Conservation (phyloP, 2,329 filamentous ascomycete genomes). For the Dendrostoma leiphaemia region DNA sequence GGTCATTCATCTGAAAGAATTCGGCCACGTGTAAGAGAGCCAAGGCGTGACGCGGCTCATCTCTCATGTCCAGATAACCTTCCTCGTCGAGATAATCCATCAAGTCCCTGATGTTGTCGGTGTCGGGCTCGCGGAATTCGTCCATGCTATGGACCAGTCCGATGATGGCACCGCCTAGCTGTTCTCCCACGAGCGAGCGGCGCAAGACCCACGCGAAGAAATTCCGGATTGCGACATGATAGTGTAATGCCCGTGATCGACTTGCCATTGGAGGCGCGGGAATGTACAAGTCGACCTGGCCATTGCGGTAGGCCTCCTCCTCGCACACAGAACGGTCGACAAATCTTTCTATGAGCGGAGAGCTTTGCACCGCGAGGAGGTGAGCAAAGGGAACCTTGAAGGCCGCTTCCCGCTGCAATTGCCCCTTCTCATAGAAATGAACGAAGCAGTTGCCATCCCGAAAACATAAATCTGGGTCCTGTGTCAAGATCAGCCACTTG, state of each 20-base stretch:
- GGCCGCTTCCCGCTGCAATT: slow-evolving; percentile 63
- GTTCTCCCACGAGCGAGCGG: slow-evolving; percentile 64
- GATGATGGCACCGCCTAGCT: slow-evolving; percentile 63
- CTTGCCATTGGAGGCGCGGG: slow-evolving; percentile 56
- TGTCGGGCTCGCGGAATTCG: slow-evolving; percentile 52
- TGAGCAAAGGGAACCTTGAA: slow-evolving; percentile 62
- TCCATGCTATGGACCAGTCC: slow-evolving; percentile 64
- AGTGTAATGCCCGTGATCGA: slow-evolving; percentile 54
- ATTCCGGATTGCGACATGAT: slow-evolving; percentile 70
- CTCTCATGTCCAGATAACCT: slow-evolving; percentile 66
- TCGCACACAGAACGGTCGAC: slow-evolving; percentile 33
- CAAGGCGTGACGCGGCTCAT: slow-evolving; percentile 66
- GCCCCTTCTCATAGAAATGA: slow-evolving; percentile 64
- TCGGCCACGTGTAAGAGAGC: slow-evolving; percentile 69
- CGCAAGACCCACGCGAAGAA: slow-evolving; percentile 70
- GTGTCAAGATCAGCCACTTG: not conserved
- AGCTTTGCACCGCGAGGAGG: slow-evolving; percentile 57
- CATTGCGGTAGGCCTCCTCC: slow-evolving; percentile 18
- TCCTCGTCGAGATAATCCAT: slow-evolving; percentile 65
- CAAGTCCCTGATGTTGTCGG: slow-evolving; percentile 60
- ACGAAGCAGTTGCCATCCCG: slow-evolving; percentile 67
- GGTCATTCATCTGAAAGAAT: slow-evolving; percentile 56
- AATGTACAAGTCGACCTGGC: slow-evolving; percentile 63
- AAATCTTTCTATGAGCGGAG: slow-evolving; percentile 56
- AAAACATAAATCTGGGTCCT: slow-evolving; percentile 74